phyloP scores from a whole-genome alignment of 306 rosid genomes.

The Psophocarpus tetragonolobus region DNA sequence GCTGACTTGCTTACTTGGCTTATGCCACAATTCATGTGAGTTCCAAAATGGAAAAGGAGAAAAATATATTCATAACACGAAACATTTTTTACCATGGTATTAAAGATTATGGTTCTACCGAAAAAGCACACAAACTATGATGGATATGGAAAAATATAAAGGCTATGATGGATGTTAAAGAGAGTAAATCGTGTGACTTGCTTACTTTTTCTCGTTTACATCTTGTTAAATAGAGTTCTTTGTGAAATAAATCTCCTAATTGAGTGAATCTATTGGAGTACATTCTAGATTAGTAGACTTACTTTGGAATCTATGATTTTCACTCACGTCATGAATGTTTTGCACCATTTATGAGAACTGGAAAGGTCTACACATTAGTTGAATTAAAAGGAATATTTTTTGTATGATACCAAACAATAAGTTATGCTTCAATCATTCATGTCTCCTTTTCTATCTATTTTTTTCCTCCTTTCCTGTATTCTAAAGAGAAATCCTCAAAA shows the following conservation, averaged over 20 bases:
- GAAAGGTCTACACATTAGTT: background rate
- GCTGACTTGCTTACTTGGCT: slow-evolving; percentile 32
- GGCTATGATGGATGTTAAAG: background rate
- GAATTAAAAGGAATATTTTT: background rate
- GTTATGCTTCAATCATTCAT: background rate
- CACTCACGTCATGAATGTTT: background rate
- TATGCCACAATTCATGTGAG: background rate
- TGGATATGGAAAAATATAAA: background rate
- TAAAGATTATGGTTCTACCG: background rate
- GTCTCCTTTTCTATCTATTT: background rate
- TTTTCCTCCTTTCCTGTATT: slow-evolving; percentile 3
- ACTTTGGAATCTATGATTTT: background rate
- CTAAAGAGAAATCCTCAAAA: background rate
- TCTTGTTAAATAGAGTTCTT: background rate
- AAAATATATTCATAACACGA: background rate
- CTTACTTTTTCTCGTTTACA: background rate
- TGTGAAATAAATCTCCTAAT: background rate
- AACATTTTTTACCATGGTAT: background rate
- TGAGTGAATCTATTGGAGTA: background rate
- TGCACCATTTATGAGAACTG: background rate
- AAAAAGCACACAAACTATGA: background rate
- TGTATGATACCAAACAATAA: background rate
- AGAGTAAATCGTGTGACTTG: no score
- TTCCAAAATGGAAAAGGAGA: background rate
- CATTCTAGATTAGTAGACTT: background rate